A percentile compares a stretch with the other conserved stretches of the same genome.
Evolutionary conservation across 2,329 filamentous ascomycete species (phyloP).

Genomic region (Tympanopsis confertula): DNA sequence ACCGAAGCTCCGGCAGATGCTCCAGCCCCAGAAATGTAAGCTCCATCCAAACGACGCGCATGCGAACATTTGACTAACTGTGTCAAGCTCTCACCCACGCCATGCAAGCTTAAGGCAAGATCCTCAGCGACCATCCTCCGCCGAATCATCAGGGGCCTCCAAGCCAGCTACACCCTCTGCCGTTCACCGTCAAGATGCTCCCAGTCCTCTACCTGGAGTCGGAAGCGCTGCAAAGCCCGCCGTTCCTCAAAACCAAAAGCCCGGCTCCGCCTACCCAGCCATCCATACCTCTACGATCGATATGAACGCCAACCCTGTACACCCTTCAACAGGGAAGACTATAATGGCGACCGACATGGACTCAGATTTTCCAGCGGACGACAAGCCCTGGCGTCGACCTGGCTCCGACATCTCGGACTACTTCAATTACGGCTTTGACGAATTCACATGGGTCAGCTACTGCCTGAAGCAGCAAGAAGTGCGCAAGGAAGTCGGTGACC

Average conservation of each 20-base stretch:
- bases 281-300: conserved; percentile 48
- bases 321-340: conserved; percentile 43
- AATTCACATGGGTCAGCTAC: conserved; percentile 61
- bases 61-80: conserved; percentile 7
- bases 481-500: conserved; percentile 40
- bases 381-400: conserved; percentile 57
- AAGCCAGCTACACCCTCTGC: background rate
- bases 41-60: conserved; percentile 11
- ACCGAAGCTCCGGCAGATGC: conserved; percentile 29
- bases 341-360: conserved; percentile 37
- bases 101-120: conserved; percentile 21
- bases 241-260: conserved; percentile 18
- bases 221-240: conserved; percentile 20
- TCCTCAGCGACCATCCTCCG: conserved; percentile 17
- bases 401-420: conserved; percentile 59
- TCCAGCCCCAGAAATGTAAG: conserved; percentile 18
- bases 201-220: conserved; percentile 16
- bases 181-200: conserved; percentile 6
- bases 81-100: conserved; percentile 17
- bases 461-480: conserved; percentile 49
- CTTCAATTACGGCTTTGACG: conserved; percentile 62
- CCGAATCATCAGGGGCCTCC: conserved; percentile 11
- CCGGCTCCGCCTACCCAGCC: conserved; percentile 42
- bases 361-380: conserved; percentile 38
- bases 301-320: conserved; percentile 44